Evolutionary conservation across 495 filamentous ascomycete species (phyloP), one percentile per base, ranked within the genome.

Genomic region (Tuber brumale): DNA sequence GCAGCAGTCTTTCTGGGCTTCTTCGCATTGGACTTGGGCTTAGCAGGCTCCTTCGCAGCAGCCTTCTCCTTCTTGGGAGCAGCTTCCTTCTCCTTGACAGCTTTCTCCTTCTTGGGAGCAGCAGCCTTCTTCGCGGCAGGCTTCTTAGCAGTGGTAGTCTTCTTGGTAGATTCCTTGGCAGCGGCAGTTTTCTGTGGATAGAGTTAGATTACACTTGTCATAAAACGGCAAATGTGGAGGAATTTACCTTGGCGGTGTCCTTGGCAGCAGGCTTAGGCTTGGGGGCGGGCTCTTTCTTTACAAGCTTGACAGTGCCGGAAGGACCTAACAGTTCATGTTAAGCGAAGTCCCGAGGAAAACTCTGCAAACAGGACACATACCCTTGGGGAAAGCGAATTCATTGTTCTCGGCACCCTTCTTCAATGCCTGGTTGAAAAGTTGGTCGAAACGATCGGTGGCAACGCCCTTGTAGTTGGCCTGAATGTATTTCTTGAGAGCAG

Each of bases 401-500:
- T 92, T 92, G 87, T 92, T 93, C 82, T 96, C 93, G 79, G 94
- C 95, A 85, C 95, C 95, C 75, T 88, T 84, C 87, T 92, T 91
- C 85, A 99, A 88, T 46, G 94, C 94, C 84, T 91, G 91, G 89
- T 97, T 98, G 90, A 99, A 94, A 81, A 95, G 91, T 78, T 89
- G 88, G 84, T 95, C 94, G 84, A 98, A 98, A 70, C 87, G 87
- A 81, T 91, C 90, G 46, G 86, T 88, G 73, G 90, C 89, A 75
- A 87, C 87, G 85, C 96, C 89, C 84, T 91, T 92, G 90, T 98
- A 97, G 91, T 99, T 98, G 81, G 92, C 90, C 85, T 89, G 89
- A 82, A 99, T 92, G 87, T 98, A 99, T 86, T 99, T 97, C 92
- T 97, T 97, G 84, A 99, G 90, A 42, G 93, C 92, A 85, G 94